Conservation (phyloP, 179 eudicot species). For the Gypsophila paniculata region DNA sequence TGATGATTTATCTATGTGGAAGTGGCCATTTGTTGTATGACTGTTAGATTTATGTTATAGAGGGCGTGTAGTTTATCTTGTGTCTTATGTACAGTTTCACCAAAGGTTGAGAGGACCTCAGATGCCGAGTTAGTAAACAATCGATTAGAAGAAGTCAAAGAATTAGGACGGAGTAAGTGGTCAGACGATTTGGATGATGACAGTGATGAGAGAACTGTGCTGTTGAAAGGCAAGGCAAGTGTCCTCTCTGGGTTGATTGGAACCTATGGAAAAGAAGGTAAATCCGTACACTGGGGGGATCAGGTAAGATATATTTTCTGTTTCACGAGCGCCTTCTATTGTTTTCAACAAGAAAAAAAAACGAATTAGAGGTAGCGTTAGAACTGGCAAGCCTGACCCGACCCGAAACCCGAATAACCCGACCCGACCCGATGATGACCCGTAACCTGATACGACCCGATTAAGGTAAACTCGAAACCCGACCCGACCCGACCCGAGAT, state of each 20-base stretch:
- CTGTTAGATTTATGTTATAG: constrained; percentile 6
- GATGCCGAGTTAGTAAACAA: constrained; percentile 38
- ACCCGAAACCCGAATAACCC: too few species aligned
- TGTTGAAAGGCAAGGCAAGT: constrained; percentile 34
- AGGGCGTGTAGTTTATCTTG: constrained; percentile 13
- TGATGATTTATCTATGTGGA: not conserved
- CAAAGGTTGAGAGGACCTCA: constrained; percentile 35
- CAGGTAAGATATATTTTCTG: constrained; percentile 49
- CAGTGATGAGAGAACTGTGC: constrained; percentile 33
- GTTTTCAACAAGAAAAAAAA: too few species aligned
- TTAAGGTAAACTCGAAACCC: too few species aligned
- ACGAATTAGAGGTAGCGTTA: too few species aligned
- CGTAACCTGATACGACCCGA: too few species aligned
- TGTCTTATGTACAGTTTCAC: constrained; percentile 37
- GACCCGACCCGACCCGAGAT: too few species aligned
- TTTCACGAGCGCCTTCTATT: not conserved
- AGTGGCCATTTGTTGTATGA: constrained; percentile 1
- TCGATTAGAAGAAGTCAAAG: constrained; percentile 61
- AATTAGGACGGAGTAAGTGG: constrained; percentile 90
- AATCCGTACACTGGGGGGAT: constrained; percentile 95
- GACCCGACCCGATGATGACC: too few species aligned
- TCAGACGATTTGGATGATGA: constrained; percentile 67
- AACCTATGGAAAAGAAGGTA: constrained; percentile 67
- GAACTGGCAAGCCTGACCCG: too few species aligned
- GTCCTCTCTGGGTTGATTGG: constrained; percentile 51